Evolutionary conservation across 2,329 filamentous ascomycete species (phyloP).

Genomic region (Volutella citrinella): DNA sequence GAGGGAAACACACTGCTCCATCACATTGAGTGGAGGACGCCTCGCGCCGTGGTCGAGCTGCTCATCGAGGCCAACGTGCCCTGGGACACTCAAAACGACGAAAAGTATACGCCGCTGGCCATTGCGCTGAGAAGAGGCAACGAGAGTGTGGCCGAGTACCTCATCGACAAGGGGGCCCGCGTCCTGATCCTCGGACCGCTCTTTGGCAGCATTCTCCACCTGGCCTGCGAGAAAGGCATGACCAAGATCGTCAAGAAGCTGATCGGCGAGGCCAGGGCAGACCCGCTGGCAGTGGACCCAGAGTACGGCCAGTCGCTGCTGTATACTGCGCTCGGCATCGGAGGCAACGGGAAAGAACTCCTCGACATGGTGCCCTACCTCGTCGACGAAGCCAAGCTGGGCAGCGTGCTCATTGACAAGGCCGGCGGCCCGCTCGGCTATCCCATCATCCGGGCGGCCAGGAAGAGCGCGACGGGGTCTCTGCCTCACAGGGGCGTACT

Average conservation of each 20-base stretch:
- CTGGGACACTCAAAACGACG: neutral
- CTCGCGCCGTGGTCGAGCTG: neutral
- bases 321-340: neutral
- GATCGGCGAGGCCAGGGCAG: neutral
- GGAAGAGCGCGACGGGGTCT: neutral
- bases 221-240: too few relatives aligned
- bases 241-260: neutral
- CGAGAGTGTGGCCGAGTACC: neutral
- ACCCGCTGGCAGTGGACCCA: neutral
- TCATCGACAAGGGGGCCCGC: slow-evolving; percentile 2
- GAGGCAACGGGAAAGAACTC: neutral
- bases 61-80: neutral
- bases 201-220: slow-evolving; percentile 3
- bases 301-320: neutral
- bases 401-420: neutral
- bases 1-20: slow-evolving; percentile 2
- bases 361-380: neutral
- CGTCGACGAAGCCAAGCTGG: neutral
- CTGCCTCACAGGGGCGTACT: neutral
- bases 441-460: neutral
- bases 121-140: slow-evolving; percentile 1
- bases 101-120: neutral
- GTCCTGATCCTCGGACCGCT: neutral
- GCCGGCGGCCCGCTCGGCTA: neutral
- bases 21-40: neutral